These are phyloP conservation scores for Crotalaria pallida DNA, from an alignment of 306 rosid genomes.

Conservation along the genomic window DNA sequence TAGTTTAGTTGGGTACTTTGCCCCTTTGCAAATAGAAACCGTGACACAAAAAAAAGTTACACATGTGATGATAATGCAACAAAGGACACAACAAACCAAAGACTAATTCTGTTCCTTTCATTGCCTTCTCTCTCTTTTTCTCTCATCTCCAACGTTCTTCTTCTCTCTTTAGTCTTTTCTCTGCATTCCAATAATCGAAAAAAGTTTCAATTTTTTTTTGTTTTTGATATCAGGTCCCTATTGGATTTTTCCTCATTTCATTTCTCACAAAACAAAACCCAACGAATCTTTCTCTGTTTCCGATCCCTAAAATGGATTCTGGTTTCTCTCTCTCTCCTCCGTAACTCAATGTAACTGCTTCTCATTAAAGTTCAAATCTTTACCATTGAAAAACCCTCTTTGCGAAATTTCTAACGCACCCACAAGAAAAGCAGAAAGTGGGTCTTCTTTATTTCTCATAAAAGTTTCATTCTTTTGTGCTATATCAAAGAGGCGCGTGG, in stretches of 20 bases:
- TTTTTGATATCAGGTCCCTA: slow-evolving; percentile 6
- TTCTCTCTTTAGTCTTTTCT: not conserved
- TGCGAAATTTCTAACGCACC: not conserved
- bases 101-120: not conserved
- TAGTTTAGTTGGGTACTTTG: no score
- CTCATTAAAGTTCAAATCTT: not conserved
- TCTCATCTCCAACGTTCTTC: slow-evolving; percentile 18
- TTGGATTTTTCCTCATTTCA: not conserved
- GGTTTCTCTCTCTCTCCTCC: not conserved
- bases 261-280: not conserved
- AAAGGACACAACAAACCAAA: no score
- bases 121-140: not conserved
- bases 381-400: not conserved
- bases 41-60: no score
- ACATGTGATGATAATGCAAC: no score
- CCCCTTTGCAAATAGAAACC: no score
- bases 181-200: not conserved
- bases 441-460: slow-evolving; percentile 15
- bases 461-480: slow-evolving; percentile 16
- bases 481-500: not conserved
- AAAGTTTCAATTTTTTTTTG: not conserved
- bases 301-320: slow-evolving; percentile 2
- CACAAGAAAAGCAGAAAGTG: slow-evolving; percentile 12
- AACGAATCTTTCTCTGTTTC: slow-evolving; percentile 22
- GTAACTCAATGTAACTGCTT: slow-evolving; percentile 8